Evolutionary conservation across 768 basidiomycete genomes (phyloP).

Genomic region (Lentinula aciculospora): DNA sequence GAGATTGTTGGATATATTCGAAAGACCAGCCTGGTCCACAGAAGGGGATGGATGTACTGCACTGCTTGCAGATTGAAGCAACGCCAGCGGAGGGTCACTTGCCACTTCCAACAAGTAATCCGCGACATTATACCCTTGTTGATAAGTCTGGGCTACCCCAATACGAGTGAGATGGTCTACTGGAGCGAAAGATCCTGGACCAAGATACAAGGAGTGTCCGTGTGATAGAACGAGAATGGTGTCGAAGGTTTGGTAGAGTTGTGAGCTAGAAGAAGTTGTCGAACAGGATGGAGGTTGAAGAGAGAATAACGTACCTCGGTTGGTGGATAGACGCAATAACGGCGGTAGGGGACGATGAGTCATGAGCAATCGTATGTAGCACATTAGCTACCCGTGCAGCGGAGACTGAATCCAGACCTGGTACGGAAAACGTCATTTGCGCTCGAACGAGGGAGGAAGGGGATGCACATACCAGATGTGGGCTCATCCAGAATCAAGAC

Average conservation of each 20-base stretch:
- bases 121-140: constrained; percentile 84
- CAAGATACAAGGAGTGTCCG: constrained; percentile 75
- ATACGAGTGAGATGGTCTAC: constrained; percentile 55
- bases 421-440: neutral
- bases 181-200: constrained; percentile 68
- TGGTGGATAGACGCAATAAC: constrained; percentile 88
- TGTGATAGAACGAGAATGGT: constrained; percentile 72
- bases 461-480: constrained; percentile 40
- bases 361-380: constrained; percentile 70
- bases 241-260: constrained; percentile 83
- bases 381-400: constrained; percentile 77
- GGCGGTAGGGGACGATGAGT: constrained; percentile 62
- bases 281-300: neutral
- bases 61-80: constrained; percentile 12
- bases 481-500: constrained; percentile 88
- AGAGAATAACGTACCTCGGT: constrained; percentile 53
- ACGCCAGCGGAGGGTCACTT: constrained; percentile 48
- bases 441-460: neutral
- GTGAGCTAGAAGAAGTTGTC: constrained; percentile 44
- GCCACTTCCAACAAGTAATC: constrained; percentile 91
- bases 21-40: neutral
- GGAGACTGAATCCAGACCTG: constrained; percentile 83
- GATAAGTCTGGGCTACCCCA: constrained; percentile 43
- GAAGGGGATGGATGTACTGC: neutral
- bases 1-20: neutral